phyloP scores from a whole-genome alignment of 1,284 basidiomycete species.

The Tylopilus sp. region DNA sequence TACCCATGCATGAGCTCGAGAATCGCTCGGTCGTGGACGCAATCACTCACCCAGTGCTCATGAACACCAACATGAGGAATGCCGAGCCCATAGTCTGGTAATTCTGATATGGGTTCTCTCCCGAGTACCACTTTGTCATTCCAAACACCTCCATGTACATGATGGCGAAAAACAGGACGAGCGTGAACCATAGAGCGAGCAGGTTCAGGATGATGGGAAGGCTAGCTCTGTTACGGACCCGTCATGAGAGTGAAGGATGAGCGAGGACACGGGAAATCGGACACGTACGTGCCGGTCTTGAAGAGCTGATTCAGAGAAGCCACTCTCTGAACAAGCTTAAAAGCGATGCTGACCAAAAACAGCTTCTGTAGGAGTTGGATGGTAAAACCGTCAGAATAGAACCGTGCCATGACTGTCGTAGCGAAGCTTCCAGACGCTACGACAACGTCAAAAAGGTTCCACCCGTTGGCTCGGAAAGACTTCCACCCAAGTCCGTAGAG shows the following conservation, averaged over 20 bases:
- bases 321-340: slow-evolving; percentile 92
- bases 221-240: slow-evolving; percentile 58
- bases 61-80: slow-evolving; percentile 81
- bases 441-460: slow-evolving; percentile 90
- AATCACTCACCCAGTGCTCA: slow-evolving; percentile 63
- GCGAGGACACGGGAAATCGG: neutral
- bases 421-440: slow-evolving; percentile 81
- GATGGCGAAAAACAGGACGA: slow-evolving; percentile 93
- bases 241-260: neutral
- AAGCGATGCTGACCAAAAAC: slow-evolving; percentile 88
- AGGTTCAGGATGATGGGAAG: slow-evolving; percentile 85
- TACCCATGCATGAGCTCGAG: slow-evolving; percentile 30
- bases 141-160: slow-evolving; percentile 92
- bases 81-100: slow-evolving; percentile 80
- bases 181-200: slow-evolving; percentile 84
- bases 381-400: slow-evolving; percentile 49
- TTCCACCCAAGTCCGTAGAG: slow-evolving; percentile 82
- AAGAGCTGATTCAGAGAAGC: slow-evolving; percentile 93
- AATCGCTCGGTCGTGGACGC: neutral
- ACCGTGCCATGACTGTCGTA: slow-evolving; percentile 77
- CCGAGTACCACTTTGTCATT: slow-evolving; percentile 82
- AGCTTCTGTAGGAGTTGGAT: slow-evolving; percentile 86
- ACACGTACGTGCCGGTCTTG: slow-evolving; percentile 87
- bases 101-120: slow-evolving; percentile 73
- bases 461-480: slow-evolving; percentile 84